Evolutionary conservation across 169 alveolate genomes (phyloP), one percentile per base, ranked within the genome.

Genomic region (Plasmodium yoelii): DNA sequence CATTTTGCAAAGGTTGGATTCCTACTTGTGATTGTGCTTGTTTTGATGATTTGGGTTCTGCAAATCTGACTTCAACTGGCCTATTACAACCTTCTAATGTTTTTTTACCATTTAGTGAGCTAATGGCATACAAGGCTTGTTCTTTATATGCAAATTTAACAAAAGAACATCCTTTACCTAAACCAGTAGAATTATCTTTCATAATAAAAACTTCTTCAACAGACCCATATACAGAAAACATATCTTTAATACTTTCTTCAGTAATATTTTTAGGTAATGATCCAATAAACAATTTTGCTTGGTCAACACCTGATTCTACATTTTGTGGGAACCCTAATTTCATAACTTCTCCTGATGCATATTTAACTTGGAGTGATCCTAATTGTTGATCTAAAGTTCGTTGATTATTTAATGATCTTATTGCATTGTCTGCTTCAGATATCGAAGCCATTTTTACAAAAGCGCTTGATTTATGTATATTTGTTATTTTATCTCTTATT

Each of bases 21-120:
- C 74, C 65, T 71, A 77, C 34, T 24, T 84, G 64, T 13, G 65
- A 87, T 46, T 87, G 94, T 63, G 86, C 26, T 53, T 72, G 92
- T 47, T 80, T 91, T 8, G 93, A 59, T 39, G 87, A 73, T 65
- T 94, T 94, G 42, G 95, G 90, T 87, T 94, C 96, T 26, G 98
- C 98, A 65, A 96, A 96, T 22, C 98, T 88, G 13, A 96, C 97
- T 68, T 96, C 98, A 51, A 96, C 82, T 34, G 98, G 98, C 39
- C 97, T 87, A 18, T 89, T 34, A 72, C 96, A 94, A 19, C 96
- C 98, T 46, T 92, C 95, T 57, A 96, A 73, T 28, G 96, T 93
- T 73, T 91, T 90, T 63, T 92, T 94, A 9, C 97, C 97, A 61
- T 95, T 90, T 18, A 96, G 74, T 13, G 90, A 56, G 55, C 87